Conservation (phyloP, 1,139 yeast species). For the Candida gigantensis region DNA sequence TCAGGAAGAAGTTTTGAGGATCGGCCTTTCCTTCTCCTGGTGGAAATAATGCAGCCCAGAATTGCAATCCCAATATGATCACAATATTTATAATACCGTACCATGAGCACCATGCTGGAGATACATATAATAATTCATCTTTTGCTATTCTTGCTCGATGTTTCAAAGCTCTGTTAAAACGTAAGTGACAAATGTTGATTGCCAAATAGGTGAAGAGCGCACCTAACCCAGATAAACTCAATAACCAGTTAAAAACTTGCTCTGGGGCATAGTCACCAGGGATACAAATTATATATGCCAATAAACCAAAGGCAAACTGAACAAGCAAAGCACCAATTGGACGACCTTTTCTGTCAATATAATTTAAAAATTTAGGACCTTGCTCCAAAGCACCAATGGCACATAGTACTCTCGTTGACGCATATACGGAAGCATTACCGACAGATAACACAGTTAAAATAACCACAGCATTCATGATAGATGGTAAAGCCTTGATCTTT, state of each 20-base stretch:
- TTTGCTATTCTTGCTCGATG: conserved; percentile 29
- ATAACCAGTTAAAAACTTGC: conserved; percentile 25
- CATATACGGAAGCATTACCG: conserved; percentile 38
- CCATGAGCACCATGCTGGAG: conserved; percentile 31
- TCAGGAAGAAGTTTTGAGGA: conserved; percentile 31
- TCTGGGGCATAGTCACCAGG: conserved; percentile 21
- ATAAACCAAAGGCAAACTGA: conserved; percentile 28
- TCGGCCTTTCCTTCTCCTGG: conserved; percentile 28
- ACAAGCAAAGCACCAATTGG: conserved; percentile 33
- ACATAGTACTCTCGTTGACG: conserved; percentile 36
- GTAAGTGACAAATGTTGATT: conserved; percentile 32
- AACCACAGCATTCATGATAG: conserved; percentile 34
- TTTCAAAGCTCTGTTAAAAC: conserved; percentile 32
- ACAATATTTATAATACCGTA: conserved; percentile 30
- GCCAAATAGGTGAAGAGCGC: conserved; percentile 29
- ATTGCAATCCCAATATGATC: conserved; percentile 32
- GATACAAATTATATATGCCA: conserved; percentile 34
- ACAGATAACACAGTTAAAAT: conserved; percentile 35
- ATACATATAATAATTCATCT: conserved; percentile 33
- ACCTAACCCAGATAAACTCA: conserved; percentile 25
- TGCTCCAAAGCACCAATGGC: conserved; percentile 38
- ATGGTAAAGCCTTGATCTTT: conserved; percentile 31
- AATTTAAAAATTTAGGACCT: conserved; percentile 33
- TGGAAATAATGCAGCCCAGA: conserved; percentile 45
- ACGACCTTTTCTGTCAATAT: conserved; percentile 35